Conservation (phyloP, 2,329 filamentous ascomycete species). For the Alternaria sp. region DNA sequence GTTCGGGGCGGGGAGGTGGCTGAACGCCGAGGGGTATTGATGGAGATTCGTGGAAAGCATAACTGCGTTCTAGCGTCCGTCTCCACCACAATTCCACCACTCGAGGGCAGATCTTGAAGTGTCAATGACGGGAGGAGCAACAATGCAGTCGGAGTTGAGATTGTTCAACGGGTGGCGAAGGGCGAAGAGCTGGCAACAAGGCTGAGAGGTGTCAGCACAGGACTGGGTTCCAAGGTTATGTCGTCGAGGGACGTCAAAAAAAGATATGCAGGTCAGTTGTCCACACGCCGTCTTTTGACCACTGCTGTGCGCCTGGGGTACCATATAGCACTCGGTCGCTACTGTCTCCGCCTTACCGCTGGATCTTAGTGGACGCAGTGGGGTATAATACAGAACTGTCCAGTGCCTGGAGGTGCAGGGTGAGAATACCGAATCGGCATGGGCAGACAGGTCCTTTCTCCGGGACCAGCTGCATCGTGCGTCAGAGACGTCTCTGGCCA, state of each 20-base stretch:
- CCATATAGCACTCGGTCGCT: slow-evolving; percentile 48
- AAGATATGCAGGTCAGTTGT: slow-evolving; percentile 44
- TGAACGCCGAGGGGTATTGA: slow-evolving; percentile 49
- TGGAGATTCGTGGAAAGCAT: slow-evolving; percentile 53
- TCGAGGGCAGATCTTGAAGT: slow-evolving; percentile 25
- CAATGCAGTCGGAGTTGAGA: slow-evolving; percentile 7
- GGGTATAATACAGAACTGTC: slow-evolving; percentile 46
- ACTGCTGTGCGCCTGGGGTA: slow-evolving; percentile 47
- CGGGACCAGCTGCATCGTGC: slow-evolving; percentile 47
- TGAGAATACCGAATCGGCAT: slow-evolving; percentile 47
- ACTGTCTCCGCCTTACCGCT: slow-evolving; percentile 41
- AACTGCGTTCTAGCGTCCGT: slow-evolving; percentile 40
- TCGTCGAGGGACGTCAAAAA: slow-evolving; percentile 38
- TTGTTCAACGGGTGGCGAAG: slow-evolving; percentile 15
- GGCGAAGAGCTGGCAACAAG: slow-evolving; percentile 18
- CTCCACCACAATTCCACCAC: slow-evolving; percentile 43
- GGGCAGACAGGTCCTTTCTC: slow-evolving; percentile 41
- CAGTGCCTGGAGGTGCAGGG: slow-evolving; percentile 45
- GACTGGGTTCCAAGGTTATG: slow-evolving; percentile 35
- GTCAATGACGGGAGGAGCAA: slow-evolving; percentile 22
- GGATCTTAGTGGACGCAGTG: slow-evolving; percentile 44
- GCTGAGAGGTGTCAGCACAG: slow-evolving; percentile 35
- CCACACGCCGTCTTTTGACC: slow-evolving; percentile 40
- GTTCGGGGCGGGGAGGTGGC: slow-evolving; percentile 61
- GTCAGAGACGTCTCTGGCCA: slow-evolving; percentile 47